Conservation (phyloP, 2,329 filamentous ascomycete species). For the Cercospora sp. region DNA sequence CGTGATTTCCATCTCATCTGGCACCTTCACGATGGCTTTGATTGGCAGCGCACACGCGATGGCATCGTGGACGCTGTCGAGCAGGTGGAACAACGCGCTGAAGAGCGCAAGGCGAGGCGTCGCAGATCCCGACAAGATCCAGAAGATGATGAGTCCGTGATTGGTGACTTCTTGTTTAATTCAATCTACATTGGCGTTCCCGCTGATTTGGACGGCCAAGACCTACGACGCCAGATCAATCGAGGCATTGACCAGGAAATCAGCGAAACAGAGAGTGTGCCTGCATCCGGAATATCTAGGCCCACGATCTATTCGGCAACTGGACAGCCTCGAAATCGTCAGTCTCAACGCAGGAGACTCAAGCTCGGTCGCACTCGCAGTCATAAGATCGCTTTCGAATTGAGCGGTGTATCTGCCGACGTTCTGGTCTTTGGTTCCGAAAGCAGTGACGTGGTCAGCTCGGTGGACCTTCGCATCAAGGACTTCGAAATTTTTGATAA, state of each 20-base stretch:
- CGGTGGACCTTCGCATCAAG: slow-evolving; percentile 76
- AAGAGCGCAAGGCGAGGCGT: slow-evolving; percentile 66
- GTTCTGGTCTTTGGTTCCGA: slow-evolving; percentile 75
- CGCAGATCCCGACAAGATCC: slow-evolving; percentile 55
- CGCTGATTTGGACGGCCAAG: slow-evolving; percentile 73
- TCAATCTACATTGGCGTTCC: slow-evolving; percentile 97
- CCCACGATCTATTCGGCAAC: slow-evolving; percentile 52
- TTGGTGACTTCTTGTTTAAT: slow-evolving; percentile 96
- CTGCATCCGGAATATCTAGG: slow-evolving; percentile 64
- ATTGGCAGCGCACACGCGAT: slow-evolving; percentile 86
- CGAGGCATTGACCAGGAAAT: slow-evolving; percentile 79
- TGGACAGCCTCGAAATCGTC: slow-evolving; percentile 31
- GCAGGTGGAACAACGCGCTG: slow-evolving; percentile 78
- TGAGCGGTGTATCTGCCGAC: slow-evolving; percentile 80
- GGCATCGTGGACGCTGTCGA: slow-evolving; percentile 85
- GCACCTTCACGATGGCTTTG: slow-evolving; percentile 97
- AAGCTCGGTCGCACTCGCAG: slow-evolving; percentile 80
- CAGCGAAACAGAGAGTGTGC: slow-evolving; percentile 87
- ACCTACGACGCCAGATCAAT: slow-evolving; percentile 82
- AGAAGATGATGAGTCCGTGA: slow-evolving; percentile 79
- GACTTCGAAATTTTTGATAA: slow-evolving; percentile 93
- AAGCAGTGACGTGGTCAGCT: slow-evolving; percentile 80
- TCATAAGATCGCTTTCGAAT: slow-evolving; percentile 94
- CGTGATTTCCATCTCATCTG: slow-evolving; percentile 92
- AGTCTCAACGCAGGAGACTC: slow-evolving; percentile 48